Conservation (phyloP, 202 grass and related monocot genomes). For the Setaria italica region DNA sequence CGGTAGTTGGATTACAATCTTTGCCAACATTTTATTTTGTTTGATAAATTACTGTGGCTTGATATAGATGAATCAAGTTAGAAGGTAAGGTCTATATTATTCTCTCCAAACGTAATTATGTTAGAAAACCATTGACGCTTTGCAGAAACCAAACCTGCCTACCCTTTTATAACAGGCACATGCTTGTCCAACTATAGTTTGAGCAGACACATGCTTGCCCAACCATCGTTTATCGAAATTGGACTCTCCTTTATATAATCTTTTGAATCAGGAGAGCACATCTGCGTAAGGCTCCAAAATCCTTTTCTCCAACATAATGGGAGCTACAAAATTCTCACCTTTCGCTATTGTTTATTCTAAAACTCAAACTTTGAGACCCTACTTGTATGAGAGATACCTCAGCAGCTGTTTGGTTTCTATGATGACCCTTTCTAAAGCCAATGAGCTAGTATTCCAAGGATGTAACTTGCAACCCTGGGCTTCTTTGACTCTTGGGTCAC, state of each 20-base stretch:
- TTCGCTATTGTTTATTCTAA: neutral
- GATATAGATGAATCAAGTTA: neutral
- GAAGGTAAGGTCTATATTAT: neutral
- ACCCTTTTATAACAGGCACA: neutral
- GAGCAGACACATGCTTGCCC: neutral
- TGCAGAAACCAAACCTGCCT: neutral
- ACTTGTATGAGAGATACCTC: neutral
- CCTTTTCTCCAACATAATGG: neutral
- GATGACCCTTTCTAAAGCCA: neutral
- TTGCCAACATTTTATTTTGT: neutral
- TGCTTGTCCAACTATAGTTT: neutral
- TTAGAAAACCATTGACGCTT: neutral
- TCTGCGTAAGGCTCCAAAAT: neutral
- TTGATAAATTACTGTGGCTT: neutral
- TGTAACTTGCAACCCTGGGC: neutral
- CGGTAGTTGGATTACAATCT: neutral
- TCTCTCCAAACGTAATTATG: neutral
- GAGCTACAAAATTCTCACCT: neutral
- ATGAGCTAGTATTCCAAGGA: neutral
- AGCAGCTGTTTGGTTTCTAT: neutral
- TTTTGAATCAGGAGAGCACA: constrained; percentile 2
- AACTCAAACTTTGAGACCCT: neutral
- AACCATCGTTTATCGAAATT: neutral
- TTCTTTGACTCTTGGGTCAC: neutral
- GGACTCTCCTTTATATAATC: neutral